Conservation (phyloP, 352 stramenopile species). For the Pelagophyceae sp. region DNA sequence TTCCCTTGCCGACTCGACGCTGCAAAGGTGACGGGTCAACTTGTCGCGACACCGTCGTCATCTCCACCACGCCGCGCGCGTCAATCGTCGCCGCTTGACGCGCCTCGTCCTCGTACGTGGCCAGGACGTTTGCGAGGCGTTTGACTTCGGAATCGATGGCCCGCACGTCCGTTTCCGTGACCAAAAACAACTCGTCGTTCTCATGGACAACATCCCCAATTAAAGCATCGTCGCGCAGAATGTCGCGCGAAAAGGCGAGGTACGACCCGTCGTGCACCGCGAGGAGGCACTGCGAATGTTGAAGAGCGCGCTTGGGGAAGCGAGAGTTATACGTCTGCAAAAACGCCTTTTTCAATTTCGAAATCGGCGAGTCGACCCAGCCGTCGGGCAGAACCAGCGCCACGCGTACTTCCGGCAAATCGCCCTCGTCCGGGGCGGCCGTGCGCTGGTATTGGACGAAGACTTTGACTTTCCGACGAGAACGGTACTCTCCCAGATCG, state of each 20-base stretch:
- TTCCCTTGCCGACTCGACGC: no score
- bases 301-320: neutral
- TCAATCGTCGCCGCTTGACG: neutral
- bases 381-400: neutral
- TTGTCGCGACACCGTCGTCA: neutral
- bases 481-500: conserved; percentile 8
- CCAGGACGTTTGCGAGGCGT: neutral
- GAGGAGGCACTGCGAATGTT: neutral
- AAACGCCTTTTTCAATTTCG: neutral
- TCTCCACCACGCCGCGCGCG: neutral
- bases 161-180: neutral
- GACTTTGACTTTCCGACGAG: neutral
- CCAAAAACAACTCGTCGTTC: conserved; percentile 12
- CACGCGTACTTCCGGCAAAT: neutral
- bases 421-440: neutral
- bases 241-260: neutral
- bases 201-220: neutral
- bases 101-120: conserved; percentile 3
- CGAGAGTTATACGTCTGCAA: neutral
- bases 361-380: conserved; percentile 5
- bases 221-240: neutral
- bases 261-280: conserved; percentile 3
- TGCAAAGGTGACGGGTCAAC: no score
- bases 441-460: conserved; percentile 6
- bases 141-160: neutral